Evolutionary conservation across 805 yeast species (phyloP), one percentile per base, ranked within the genome.

Genomic region (Ogataea nakhonphanomensis): DNA sequence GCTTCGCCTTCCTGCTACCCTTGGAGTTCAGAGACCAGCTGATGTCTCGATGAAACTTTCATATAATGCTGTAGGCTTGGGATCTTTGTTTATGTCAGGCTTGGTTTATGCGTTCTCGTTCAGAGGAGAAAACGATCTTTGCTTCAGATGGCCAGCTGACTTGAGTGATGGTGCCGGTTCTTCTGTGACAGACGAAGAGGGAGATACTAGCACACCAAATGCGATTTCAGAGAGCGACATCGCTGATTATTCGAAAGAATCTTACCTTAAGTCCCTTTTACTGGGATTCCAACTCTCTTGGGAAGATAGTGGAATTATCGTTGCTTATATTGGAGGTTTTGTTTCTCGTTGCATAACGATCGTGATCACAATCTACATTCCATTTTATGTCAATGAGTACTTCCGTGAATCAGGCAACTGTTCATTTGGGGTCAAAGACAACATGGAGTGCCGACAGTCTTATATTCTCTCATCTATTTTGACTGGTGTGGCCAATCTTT

Each of bases 331-430:
- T 12, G 85, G 84, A 5, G 74, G 78, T 2, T 73, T 80, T 46
- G 76, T 80, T 12, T 76, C 88, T 3, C 71, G 89, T 35, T 70
- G 84, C 5, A 73, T 81, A 3, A 71, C 84, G 1, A 79, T 82
- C 1, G 67, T 73, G 3, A 69, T 74, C 7, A 62, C 84, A 0
- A 69, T 79, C 5, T 83, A 80, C 57, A 68, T 82, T 20, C 90
- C 90, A 3, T 61, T 81, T 27, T 69, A 73, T 56, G 79, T 81
- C 31, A 79, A 77, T 57, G 68, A 72, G 38, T 79, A 71, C 62
- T 83, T 69, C 57, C 64, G 66, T 43, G 57, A 66, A 28, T 63
- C 64, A 4, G 86, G 84, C 0, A 54, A 58, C 36, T 82, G 89
- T 54, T 50, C 63, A 1, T 47, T 58, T 1, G 52, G 52, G 5